Percentiles rank a stretch among this genome's conserved stretches.
These are phyloP conservation scores for Ichthyophthirius multifiliis DNA, from an alignment of 169 alveolate genomes.

Conservation along the genomic window DNA sequence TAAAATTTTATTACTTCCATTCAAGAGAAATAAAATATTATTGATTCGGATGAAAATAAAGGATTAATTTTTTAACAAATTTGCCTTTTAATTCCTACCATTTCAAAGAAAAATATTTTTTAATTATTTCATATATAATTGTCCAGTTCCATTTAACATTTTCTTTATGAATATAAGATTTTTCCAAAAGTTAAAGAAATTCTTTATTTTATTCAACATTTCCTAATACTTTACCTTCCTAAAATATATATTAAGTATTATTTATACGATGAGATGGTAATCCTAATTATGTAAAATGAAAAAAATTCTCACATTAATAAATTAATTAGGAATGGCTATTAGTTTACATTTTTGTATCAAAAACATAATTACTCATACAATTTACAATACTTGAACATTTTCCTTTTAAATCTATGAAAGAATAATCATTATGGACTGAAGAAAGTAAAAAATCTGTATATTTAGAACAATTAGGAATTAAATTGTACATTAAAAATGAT, in stretches of 20 bases:
- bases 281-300: conserved; percentile 14
- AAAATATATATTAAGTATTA: conserved; percentile 21
- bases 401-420: conserved; percentile 14
- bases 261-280: conserved; percentile 20
- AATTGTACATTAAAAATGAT: conserved; percentile 22
- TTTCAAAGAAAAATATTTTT: background rate
- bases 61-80: conserved; percentile 7
- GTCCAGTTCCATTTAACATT: conserved; percentile 34
- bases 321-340: conserved; percentile 11
- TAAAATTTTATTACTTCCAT: conserved; percentile 17
- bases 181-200: conserved; percentile 4
- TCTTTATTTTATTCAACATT: conserved; percentile 10
- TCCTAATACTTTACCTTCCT: conserved; percentile 9
- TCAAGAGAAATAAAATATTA: conserved; percentile 6
- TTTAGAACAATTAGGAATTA: conserved; percentile 24
- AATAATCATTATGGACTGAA: conserved; percentile 22
- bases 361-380: conserved; percentile 35
- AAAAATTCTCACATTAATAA: conserved; percentile 25
- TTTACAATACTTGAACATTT: conserved; percentile 26
- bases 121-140: conserved; percentile 4
- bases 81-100: background rate
- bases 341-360: conserved; percentile 2
- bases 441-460: conserved; percentile 32
- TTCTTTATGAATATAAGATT: background rate
- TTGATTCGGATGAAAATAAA: conserved; percentile 5